Conservation (phyloP, 148 eudicot species). For the Polygonum maritimum region DNA sequence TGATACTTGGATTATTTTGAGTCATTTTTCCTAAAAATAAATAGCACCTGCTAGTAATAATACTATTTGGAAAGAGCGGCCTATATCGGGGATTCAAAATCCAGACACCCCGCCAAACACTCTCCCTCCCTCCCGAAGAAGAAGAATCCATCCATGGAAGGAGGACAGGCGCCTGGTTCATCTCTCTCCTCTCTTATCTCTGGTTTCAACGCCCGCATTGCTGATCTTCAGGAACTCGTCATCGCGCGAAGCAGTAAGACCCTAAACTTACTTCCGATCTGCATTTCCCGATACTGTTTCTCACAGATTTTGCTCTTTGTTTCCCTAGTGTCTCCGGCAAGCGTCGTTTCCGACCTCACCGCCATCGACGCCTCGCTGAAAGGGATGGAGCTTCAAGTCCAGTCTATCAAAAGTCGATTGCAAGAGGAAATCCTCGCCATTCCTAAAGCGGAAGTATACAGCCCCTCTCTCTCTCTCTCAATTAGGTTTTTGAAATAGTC, state of each 20-base stretch:
- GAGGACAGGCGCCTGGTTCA: constrained; percentile 37
- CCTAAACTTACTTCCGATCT: neutral
- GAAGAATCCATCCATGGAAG: constrained; percentile 14
- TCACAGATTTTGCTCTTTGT: neutral
- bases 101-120: neutral
- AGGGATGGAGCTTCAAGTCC: constrained; percentile 85
- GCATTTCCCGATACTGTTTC: neutral
- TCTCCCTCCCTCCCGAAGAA: neutral
- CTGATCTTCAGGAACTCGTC: constrained; percentile 82
- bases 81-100: neutral
- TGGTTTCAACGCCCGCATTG: constrained; percentile 63
- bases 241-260: constrained; percentile 75
- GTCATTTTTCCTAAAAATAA: no score
- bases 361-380: constrained; percentile 56
- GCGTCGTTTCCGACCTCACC: constrained; percentile 63
- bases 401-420: constrained; percentile 50
- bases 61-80: no score
- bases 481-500: neutral
- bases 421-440: constrained; percentile 76
- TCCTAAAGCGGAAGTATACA: constrained; percentile 78
- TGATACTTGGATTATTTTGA: no score
- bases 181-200: constrained; percentile 56
- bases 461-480: neutral
- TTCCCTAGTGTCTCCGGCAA: constrained; percentile 66
- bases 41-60: no score